Percentiles rank a stretch among this genome's conserved stretches.
phyloP scores from a whole-genome alignment of 768 basidiomycete genomes.

The Suillus subalutaceus region DNA sequence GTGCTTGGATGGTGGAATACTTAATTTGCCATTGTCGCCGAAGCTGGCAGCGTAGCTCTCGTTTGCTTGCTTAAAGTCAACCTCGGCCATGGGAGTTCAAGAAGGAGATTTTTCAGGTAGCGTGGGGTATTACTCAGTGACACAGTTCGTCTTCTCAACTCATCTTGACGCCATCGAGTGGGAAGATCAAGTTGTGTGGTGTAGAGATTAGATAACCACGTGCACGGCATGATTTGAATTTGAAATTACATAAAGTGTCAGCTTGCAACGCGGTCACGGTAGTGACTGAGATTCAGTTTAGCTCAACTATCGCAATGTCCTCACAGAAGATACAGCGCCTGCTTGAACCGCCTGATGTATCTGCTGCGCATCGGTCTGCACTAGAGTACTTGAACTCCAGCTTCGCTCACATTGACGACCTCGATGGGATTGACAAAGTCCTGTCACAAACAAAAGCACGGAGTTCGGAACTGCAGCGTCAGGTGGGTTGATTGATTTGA shows the following conservation, averaged over 20 bases:
- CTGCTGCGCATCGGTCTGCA: conserved; percentile 37
- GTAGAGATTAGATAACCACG: conserved; percentile 29
- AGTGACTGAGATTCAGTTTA: neutral
- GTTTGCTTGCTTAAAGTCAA: conserved; percentile 45
- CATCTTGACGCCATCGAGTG: conserved; percentile 7
- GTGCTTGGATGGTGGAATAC: conserved; percentile 45
- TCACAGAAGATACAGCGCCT: conserved; percentile 49
- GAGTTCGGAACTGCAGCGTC: conserved; percentile 5
- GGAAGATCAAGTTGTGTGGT: neutral
- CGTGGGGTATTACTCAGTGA: neutral
- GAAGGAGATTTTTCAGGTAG: neutral
- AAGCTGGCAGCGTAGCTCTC: conserved; percentile 49
- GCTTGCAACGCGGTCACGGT: neutral
- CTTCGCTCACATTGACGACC: conserved; percentile 53
- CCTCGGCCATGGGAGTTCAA: conserved; percentile 17
- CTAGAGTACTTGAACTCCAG: conserved; percentile 45
- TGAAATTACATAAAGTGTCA: neutral
- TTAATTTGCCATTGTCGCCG: conserved; percentile 40
- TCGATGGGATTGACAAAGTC: conserved; percentile 37
- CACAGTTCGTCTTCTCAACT: neutral
- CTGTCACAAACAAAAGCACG: conserved; percentile 47
- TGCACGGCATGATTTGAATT: conserved; percentile 12
- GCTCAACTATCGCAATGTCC: conserved; percentile 34
- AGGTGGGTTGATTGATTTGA: conserved; percentile 2
- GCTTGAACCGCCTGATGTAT: conserved; percentile 51